A percentile compares a stretch with the other conserved stretches of the same genome.
Conservation (phyloP, 768 basidiomycete genomes). For the Tricholoma terreum region DNA sequence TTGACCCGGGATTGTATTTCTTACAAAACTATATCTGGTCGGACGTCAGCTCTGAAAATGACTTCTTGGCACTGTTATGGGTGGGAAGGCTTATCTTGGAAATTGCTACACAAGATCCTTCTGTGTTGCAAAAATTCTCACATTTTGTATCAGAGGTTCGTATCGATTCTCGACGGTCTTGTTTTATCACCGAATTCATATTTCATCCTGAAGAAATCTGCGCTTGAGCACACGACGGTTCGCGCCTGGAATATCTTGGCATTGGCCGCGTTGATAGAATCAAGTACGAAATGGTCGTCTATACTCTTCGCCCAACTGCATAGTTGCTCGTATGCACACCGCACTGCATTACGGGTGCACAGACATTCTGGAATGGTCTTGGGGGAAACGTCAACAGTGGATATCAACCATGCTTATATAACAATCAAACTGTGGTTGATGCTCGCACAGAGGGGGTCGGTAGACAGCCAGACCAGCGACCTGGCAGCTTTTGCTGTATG, state of each 20-base stretch:
- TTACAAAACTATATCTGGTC: constrained; percentile 48
- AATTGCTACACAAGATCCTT: constrained; percentile 42
- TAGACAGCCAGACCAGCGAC: constrained; percentile 25
- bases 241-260: constrained; percentile 67
- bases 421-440: constrained; percentile 72
- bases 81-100: constrained; percentile 53
- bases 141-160: constrained; percentile 36
- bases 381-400: constrained; percentile 45
- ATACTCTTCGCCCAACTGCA: constrained; percentile 50
- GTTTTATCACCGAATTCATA: background rate
- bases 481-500: constrained; percentile 46
- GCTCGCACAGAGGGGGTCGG: constrained; percentile 42
- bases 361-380: constrained; percentile 33
- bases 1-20: constrained; percentile 51
- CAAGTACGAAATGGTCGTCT: constrained; percentile 30
- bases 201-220: constrained; percentile 27
- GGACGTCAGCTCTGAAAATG: constrained; percentile 44
- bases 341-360: constrained; percentile 41
- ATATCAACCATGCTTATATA: constrained; percentile 67
- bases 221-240: constrained; percentile 36
- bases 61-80: constrained; percentile 50
- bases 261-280: constrained; percentile 48
- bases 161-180: background rate
- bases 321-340: constrained; percentile 47
- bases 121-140: constrained; percentile 36